A percentile compares a stretch with the other conserved stretches of the same genome.
Conservation (phyloP, 2,329 filamentous ascomycete species). For the Lachnellula occidentalis region DNA sequence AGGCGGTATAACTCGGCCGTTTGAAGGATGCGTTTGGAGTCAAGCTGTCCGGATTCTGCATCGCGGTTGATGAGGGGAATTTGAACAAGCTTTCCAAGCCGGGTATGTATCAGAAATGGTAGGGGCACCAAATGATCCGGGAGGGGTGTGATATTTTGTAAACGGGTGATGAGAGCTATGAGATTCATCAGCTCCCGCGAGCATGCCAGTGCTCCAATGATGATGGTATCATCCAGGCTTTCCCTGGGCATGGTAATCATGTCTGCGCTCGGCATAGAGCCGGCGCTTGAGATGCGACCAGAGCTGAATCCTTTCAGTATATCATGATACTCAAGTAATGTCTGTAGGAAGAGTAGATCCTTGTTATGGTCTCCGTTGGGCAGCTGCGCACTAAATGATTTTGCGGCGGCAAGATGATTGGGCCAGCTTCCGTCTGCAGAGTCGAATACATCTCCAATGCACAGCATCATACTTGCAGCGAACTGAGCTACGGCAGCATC, state of each 20-base stretch:
- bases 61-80: too few relatives aligned
- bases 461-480: not conserved
- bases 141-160: too few relatives aligned
- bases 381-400: not conserved
- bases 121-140: too few relatives aligned
- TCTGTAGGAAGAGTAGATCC: not conserved
- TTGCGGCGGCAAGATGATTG: not conserved
- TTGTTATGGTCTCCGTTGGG: not conserved
- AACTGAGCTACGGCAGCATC: not conserved
- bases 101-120: too few relatives aligned
- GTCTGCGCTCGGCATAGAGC: not conserved
- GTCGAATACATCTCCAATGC: not conserved
- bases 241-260: not conserved
- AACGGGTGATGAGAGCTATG: too few relatives aligned
- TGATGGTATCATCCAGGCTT: too few relatives aligned
- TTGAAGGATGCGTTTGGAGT: too few relatives aligned
- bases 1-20: too few relatives aligned
- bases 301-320: not conserved
- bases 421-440: not conserved
- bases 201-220: too few relatives aligned
- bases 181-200: too few relatives aligned
- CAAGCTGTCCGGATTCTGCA: too few relatives aligned
- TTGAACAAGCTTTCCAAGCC: too few relatives aligned
- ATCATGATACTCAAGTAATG: not conserved
- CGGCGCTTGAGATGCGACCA: not conserved